Base-by-base conservation (phyloP, 305 asterid genomes). In the Rubia peregrina region DNA sequence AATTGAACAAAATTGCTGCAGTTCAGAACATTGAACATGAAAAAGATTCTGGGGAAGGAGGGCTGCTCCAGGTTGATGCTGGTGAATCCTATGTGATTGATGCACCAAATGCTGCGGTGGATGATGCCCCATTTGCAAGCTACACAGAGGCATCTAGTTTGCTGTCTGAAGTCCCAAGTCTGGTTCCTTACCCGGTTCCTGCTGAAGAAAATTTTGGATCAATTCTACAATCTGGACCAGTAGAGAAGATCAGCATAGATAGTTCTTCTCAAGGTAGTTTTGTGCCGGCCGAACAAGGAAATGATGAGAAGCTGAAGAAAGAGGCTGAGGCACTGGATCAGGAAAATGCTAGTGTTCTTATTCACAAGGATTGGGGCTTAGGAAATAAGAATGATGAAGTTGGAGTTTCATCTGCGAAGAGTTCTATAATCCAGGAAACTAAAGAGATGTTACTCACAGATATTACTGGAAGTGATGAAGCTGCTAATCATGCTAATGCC, bases 401-500 rank as follows among this genome's bases (percentile, higher is more conserved):
- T 17, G 71, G 70, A 59, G 71, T 76, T 73, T 53, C 76, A 41
- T 80, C 75, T 69, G 73, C 68, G 33, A 75, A 77, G 53, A 74
- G 59, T 61, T 71, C 73, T 65, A 76, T 71, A 7, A 49, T 72
- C 33, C 78, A 60, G 69, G 81, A 71, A 56, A 75, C 46, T 68
- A 83, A 80, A 56, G 90, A 80, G 16, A 78, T 82, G 79, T 71
- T 68, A 9, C 46, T 73, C 55, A 80, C 88, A 0, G 64, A 70
- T 61, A 65, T 76, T 81, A 74, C 66, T 22, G 76, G 80, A 42
- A 42, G 44, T 61, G 86, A 76, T 13, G 82, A 68, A 48, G n/a
- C 73, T 40, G 75, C 72, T 64, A 62, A 62, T 75, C 75, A 62
- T 24, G 84, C 73, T 53, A 53, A 53, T 53, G 59, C 59, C 24